Base-by-base conservation (phyloP, 345 rosid species). In the Populus euphratica region DNA sequence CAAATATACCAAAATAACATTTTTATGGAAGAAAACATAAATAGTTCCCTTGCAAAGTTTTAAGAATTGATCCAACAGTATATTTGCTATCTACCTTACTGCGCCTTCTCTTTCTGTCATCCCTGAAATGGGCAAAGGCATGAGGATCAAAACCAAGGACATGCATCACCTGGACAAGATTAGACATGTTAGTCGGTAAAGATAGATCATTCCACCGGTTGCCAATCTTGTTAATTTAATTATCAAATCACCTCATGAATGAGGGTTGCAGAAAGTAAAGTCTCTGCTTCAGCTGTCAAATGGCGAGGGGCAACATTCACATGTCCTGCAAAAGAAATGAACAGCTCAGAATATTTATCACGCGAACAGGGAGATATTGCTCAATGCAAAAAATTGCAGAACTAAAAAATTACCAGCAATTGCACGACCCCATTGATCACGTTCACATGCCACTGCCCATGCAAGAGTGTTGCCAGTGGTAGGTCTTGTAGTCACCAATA, bases 361-460 rank as follows among this genome's bases (percentile, higher is more conserved):
- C 8, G 16, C 0, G 54, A 68, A 4, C 13, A 74, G 18, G 20
- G 25, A 33, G 38, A 64, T 11, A 70, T 13, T 27, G 63, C 38
- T 21, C 67, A 16, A 38, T n/a, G 54, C 8, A 11, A 38, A 59
- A 63, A 54, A 67, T 72, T 25, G 44, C 43, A 21, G 27, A 36
- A 79, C 33, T 16, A 68, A 73, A 11, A 65, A 70, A 6, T 68
- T 88, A 91, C 99, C 99, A 84, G 99, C 99, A 78, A 96, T 88
- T 63, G 99, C 99, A 75, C 99, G 97, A 62, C 99, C 99, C 99
- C 99, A 96, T 59, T 96, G 99, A 84, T 96, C 98, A 49, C 99
- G 95, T 76, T 96, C 99, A 74, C 99, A 96, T 74, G 98, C 99
- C 80, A 96, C 99, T 29, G 99, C 99, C 99, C 99, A 96, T 49